phyloP scores from a whole-genome alignment of 1,139 yeast genomes.

The Blastobotrys apis region DNA sequence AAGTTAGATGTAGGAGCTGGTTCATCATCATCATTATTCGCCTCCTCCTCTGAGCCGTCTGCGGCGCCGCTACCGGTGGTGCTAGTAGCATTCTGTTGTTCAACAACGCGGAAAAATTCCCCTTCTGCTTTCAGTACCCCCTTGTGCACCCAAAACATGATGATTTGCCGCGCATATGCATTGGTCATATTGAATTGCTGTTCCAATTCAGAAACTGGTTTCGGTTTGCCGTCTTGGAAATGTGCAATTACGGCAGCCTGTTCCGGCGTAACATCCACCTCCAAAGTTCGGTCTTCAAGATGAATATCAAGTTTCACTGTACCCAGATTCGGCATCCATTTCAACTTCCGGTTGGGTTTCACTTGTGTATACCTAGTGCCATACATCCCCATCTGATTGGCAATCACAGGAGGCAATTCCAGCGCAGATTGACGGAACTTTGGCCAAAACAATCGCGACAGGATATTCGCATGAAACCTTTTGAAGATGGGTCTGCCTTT shows the following conservation, averaged over 20 bases:
- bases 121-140: slow-evolving; percentile 44
- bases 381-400: slow-evolving; percentile 43
- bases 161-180: slow-evolving; percentile 19
- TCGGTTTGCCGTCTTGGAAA: slow-evolving; percentile 44
- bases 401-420: slow-evolving; percentile 41
- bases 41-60: slow-evolving; percentile 11
- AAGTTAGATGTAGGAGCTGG: slow-evolving; percentile 20
- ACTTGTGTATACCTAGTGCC: slow-evolving; percentile 39
- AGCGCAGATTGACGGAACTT: slow-evolving; percentile 39
- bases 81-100: slow-evolving; percentile 24
- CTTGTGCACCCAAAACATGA: slow-evolving; percentile 52
- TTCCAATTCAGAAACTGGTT: slow-evolving; percentile 21
- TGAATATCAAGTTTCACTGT: slow-evolving; percentile 56
- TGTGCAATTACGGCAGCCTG: slow-evolving; percentile 61
- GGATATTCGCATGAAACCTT: slow-evolving; percentile 34
- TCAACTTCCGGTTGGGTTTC: slow-evolving; percentile 50
- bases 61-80: slow-evolving; percentile 2
- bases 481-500: slow-evolving; percentile 7
- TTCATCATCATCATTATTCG: slow-evolving; percentile 18
- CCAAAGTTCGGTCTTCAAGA: slow-evolving; percentile 42
- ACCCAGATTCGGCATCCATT: slow-evolving; percentile 59
- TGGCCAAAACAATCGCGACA: slow-evolving; percentile 50
- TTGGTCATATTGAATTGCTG: slow-evolving; percentile 27
- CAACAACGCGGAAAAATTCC: slow-evolving; percentile 19
- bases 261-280: slow-evolving; percentile 58